Evolutionary conservation across 1,284 basidiomycete genomes (phyloP).

Genomic region (Ganoderma lucidum): DNA sequence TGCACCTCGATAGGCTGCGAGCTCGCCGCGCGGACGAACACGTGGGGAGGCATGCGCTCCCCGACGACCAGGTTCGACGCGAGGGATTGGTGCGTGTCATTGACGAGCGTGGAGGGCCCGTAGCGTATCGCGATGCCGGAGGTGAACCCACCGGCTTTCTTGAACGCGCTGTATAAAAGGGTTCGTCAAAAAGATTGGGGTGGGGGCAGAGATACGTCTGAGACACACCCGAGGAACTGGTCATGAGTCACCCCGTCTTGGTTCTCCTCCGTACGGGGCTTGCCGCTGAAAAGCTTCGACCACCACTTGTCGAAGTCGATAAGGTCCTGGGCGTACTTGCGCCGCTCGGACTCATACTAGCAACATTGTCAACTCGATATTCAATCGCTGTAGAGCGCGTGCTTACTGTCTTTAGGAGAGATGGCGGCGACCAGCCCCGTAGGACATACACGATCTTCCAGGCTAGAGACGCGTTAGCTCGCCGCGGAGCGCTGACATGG

Average conservation of each 20-base stretch:
- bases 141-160: conserved; percentile 64
- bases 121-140: conserved; percentile 76
- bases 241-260: conserved; percentile 71
- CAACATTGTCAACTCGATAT: conserved; percentile 38
- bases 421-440: conserved; percentile 73
- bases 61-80: conserved; percentile 63
- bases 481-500: no score
- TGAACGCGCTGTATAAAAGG: conserved; percentile 54
- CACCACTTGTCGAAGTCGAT: conserved; percentile 84
- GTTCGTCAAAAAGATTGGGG: not conserved
- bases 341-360: conserved; percentile 78
- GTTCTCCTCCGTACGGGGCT: conserved; percentile 64
- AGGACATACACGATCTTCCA: conserved; percentile 85
- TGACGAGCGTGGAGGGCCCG: conserved; percentile 58
- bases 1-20: conserved; percentile 71
- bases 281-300: conserved; percentile 78
- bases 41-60: conserved; percentile 64
- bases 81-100: conserved; percentile 50
- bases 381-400: conserved; percentile 51
- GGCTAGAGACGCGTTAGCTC: conserved; percentile 43
- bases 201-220: not conserved
- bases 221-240: conserved; percentile 62
- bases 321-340: conserved; percentile 79
- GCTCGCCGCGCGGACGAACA: conserved; percentile 71
- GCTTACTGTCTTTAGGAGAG: conserved; percentile 77